Base-by-base conservation (phyloP, 371 early-diverging fungal genomes). In the Homolaphlyctis polyrhiza region DNA sequence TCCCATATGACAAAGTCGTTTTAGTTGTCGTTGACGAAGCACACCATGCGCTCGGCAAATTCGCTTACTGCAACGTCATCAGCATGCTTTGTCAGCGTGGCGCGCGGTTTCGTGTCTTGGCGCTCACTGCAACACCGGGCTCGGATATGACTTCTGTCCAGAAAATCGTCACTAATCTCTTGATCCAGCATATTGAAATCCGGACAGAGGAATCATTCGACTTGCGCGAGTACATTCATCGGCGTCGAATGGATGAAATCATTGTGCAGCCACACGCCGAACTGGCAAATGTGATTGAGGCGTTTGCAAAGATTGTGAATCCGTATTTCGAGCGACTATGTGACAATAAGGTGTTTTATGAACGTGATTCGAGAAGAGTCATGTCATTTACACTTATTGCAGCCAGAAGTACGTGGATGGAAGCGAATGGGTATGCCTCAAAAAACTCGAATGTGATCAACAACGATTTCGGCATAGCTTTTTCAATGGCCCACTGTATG, bases 21-120 rank as follows among this genome's bases (percentile, higher is more conserved):
- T 83, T 91, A 54, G 58, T 96, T 28, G 94, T 97, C 1, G 75
- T 96, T 0, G 97, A 97, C 63, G 97, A 97, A 68, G 97, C 97
- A 0, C 97, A 97, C 67, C 77, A 90, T 1, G 94, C 96, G 1
- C 82, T 85, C 0, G 96, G 96, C 5, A 84, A 86, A 23, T 88
- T 92, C 62, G 90, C 97, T 0, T 95, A 91, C 66, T 76, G 86
- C 4, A 86, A 86, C 39, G 90, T 91, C 1, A 68, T 95, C 5
- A 72, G 82, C 1, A 65, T 71, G 25, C 66, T 96, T 16, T 65
- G 76, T 14, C 76, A 89, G 35, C 69, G 51, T 0, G 52, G 54
- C 23, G 32, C 67, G 14, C 35, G 21, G 33, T 89, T 93, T 63
- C 86, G 97, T 3, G 76, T 96, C 0, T 70, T 97, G 65, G 96